Percentiles rank a stretch among this genome's conserved stretches.
Evolutionary conservation across 371 early-diverging fungal genomes (phyloP).

Genomic region (Syncephalis plumigaleata): DNA sequence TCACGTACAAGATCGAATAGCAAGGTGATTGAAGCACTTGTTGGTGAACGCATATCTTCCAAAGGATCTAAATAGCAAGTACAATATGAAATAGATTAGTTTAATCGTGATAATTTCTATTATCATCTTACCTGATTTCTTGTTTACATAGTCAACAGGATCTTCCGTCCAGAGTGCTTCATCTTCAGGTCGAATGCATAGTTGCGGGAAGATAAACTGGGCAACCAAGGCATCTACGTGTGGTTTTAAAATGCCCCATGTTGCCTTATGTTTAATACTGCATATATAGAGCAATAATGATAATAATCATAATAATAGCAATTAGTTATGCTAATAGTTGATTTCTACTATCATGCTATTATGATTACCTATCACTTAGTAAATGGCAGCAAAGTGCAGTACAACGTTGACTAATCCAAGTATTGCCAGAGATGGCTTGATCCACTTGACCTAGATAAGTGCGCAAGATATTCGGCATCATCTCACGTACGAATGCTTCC

Average conservation of each 20-base stretch:
- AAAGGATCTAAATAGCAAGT: slow-evolving; percentile 28
- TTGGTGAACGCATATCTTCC: slow-evolving; percentile 58
- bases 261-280: slow-evolving; percentile 64
- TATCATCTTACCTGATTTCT: slow-evolving; percentile 29
- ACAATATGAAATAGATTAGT: slow-evolving; percentile 5
- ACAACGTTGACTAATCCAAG: slow-evolving; percentile 39
- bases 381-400: slow-evolving; percentile 26
- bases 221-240: slow-evolving; percentile 54
- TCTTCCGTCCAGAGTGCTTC: slow-evolving; percentile 80
- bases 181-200: slow-evolving; percentile 69
- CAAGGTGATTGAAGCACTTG: slow-evolving; percentile 42
- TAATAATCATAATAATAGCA: background rate
- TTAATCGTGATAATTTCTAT: too few species aligned
- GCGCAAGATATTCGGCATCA: slow-evolving; percentile 69
- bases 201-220: slow-evolving; percentile 73
- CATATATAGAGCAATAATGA: slow-evolving; percentile 13
- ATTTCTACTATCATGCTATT: background rate
- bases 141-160: slow-evolving; percentile 80
- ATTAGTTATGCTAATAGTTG: slow-evolving; percentile 4
- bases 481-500: slow-evolving; percentile 53
- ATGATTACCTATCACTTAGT: slow-evolving; percentile 23
- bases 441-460: slow-evolving; percentile 65
- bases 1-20: slow-evolving; percentile 52
- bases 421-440: slow-evolving; percentile 34
- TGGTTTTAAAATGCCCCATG: slow-evolving; percentile 76